Evolutionary conservation across 495 filamentous ascomycete species (phyloP), one percentile per base, ranked within the genome.

Genomic region (Tuber umbilicatum): DNA sequence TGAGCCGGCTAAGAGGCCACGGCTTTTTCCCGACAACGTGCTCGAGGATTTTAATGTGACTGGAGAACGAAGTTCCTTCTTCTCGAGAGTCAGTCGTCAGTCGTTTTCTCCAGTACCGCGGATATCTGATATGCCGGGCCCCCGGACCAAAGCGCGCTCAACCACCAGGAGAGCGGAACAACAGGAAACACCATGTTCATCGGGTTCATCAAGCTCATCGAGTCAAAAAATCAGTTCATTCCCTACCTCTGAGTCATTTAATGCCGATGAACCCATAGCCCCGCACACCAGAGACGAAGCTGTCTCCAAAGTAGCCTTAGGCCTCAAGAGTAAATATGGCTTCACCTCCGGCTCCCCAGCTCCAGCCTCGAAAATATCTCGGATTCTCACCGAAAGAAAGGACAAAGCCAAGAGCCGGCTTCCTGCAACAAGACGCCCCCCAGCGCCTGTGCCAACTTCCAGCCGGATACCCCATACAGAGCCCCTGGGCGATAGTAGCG

Each of bases 51-150:
- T 80, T n/a, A 73, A 68, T 47, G 70, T 70, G 14, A 74, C 79
- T 1, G 76, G 70, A 27, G 79, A 81, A 70, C 76, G 76, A 6
- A 76, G 75, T 40, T 64, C 76, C 37, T 81, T 81, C 50, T 81
- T 81, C 60, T 68, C 73, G 38, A 73, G 70, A 21, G 47, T 73
- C 60, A 73, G 43, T 55, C 43, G 45, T n/a, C 23, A 72, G 37
- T 68, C 47, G n/a, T 67, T 38, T 14, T 74, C 41, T 2, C 40
- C 40, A 35, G 47, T 12, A 9, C 60, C 70, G 69, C 14, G 55
- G 55, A 64, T 64, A 64, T 9, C 27, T 35, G 55, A 64, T 64
- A 64, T 35, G 27, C 27, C 55, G 55, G 55, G 55, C 31, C 27
- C 55, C 12, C 55, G 55, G 27, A 35, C 17, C 1, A 64, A 64